Evolutionary conservation across 108 stramenopile genomes (phyloP), one percentile per base, ranked within the genome.

Genomic region (Fragilaria radians): DNA sequence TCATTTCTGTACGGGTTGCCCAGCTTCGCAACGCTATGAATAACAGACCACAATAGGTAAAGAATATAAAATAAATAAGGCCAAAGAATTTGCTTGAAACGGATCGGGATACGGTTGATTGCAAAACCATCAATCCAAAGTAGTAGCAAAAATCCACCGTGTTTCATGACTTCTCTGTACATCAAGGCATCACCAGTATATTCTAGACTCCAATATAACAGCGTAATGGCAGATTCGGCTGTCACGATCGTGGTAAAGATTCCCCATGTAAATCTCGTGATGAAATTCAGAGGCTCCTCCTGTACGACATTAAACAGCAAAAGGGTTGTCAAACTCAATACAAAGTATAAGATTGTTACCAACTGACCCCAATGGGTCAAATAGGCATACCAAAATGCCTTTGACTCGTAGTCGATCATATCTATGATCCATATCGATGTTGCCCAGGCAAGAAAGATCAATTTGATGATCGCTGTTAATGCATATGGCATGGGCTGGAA

Each of bases 101-200:
- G 55, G 1, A 57, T 27, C 1, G 55, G 55, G 3, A 34, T 32
- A 11, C 30, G 27, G 24, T 57, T 57, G 3, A 57, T 31, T 3
- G 33, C 18, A 11, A 57, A 57, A 22, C 55, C 55, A 19, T 57
- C 55, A 14, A 57, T 14, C 30, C 27, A 57, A 2, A 57, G 21
- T 19, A 32, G 19, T 3, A 57, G 18, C 4, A 31, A 33, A 32
- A 57, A 19, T 19, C 31, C 24, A 4, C 55, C 55, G 9, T 57
- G 55, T 52, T 7, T 3, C 52, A 52, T 52, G 1, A 52, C 3
- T 23, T 3, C 27, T 18, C 24, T 23, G 22, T 52, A 52, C 26
- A 1, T 24, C 22, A 23, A 1, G 26, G 22, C 2, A 1, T 27
- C 52, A 26, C 52, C 11, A 3, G 24, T 26, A 26, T 52, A 52